A percentile compares a stretch with the other conserved stretches of the same genome.
Conservation (phyloP, 805 yeast species). For the Tanozyma kutaoensis region DNA sequence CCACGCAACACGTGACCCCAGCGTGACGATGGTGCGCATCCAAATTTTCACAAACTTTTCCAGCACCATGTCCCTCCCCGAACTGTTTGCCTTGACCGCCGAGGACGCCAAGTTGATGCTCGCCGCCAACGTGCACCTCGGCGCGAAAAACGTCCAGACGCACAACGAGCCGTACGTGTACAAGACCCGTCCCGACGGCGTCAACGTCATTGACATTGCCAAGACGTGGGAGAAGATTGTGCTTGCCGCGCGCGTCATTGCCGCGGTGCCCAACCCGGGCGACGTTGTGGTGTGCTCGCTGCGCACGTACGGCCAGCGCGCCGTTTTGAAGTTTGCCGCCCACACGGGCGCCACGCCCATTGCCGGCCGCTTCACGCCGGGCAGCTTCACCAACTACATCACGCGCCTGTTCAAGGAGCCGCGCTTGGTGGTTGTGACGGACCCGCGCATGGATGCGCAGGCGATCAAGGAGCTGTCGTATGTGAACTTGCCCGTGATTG, state of each 20-base stretch:
- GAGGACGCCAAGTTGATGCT: constrained; percentile 98
- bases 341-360: constrained; percentile 99
- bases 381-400: constrained; percentile 99
- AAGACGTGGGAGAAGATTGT: constrained; percentile 99
- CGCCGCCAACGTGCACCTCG: constrained; percentile 99
- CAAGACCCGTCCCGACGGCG: constrained; percentile 99
- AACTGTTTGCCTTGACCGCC: constrained; percentile 88
- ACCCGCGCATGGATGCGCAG: constrained; percentile 99
- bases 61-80: too few relatives aligned
- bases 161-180: constrained; percentile 95
- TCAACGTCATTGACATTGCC: constrained; percentile 94
- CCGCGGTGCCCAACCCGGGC: constrained; percentile 96
- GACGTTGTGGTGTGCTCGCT: constrained; percentile 98
- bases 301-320: constrained; percentile 99
- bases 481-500: constrained; percentile 99
- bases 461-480: constrained; percentile 99
- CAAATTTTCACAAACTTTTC: too few relatives aligned
- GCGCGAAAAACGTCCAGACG: constrained; percentile 97
- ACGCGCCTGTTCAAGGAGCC: constrained; percentile 99
- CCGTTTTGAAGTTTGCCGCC: constrained; percentile 97
- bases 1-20: too few relatives aligned
- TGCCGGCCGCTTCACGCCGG: constrained; percentile 99
- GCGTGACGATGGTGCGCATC: too few relatives aligned
- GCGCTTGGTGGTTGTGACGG: constrained; percentile 97
- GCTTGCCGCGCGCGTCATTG: constrained; percentile 98